Percentiles rank a stretch among this genome's conserved stretches.
These are phyloP conservation scores for Hypoxylon subgilvum DNA, from an alignment of 495 filamentous ascomycete species.

Conservation along the genomic window DNA sequence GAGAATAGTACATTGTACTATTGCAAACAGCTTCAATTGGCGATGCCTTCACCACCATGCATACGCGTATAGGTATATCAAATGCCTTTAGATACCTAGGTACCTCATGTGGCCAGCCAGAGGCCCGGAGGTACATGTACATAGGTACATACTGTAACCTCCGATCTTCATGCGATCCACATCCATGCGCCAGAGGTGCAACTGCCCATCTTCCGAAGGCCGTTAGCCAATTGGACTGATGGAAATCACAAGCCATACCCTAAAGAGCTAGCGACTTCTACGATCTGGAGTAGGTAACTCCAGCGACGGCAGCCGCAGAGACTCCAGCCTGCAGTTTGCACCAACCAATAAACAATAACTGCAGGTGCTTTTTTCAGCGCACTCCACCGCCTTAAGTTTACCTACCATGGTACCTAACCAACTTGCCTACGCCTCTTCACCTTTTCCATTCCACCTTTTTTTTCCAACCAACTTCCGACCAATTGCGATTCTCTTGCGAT, in stretches of 20 bases:
- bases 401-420: no score
- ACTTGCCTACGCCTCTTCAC: no score
- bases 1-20: no score
- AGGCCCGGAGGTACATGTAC: no score
- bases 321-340: constrained; percentile 19
- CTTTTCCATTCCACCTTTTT: constrained; percentile 17
- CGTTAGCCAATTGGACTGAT: constrained; percentile 14
- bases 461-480: constrained; percentile 14
- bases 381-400: constrained; percentile 8
- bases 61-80: no score
- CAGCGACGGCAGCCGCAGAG: constrained; percentile 31
- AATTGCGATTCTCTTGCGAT: constrained; percentile 28
- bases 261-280: constrained; percentile 14
- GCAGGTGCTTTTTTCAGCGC: constrained; percentile 23
- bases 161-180: background rate
- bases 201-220: constrained; percentile 3
- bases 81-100: no score
- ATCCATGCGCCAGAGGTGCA: constrained; percentile 13
- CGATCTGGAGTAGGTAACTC: constrained; percentile 34
- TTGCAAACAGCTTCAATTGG: no score
- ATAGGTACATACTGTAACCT: background rate
- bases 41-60: no score
- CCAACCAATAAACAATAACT: constrained; percentile 29
- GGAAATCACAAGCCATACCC: constrained; percentile 11
- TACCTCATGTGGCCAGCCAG: no score